Evolutionary conservation across 2,329 filamentous ascomycete genomes (phyloP), one percentile per base, ranked within the genome.

Genomic region (Torrubiella hemipterigena): DNA sequence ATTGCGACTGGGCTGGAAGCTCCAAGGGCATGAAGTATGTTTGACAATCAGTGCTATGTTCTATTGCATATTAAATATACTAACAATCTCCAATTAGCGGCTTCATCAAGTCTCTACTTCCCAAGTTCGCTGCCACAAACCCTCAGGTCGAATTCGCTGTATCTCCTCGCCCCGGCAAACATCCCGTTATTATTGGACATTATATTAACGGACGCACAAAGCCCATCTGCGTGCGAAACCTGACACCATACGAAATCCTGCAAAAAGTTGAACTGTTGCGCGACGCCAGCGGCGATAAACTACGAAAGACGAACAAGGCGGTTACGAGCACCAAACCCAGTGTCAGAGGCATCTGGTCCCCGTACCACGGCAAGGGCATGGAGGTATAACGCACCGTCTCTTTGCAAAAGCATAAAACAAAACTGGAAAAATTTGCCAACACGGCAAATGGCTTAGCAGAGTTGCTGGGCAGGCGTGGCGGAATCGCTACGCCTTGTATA

Each of bases 1-100:
- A 94, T 66, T 96, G 91, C 67, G 86, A 96, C 69, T 87, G 81
- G 74, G 84, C 82, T 35, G 91, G 87, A 40, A 93, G 84, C 56
- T 96, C 89, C 22, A 76, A 66, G 50, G 91, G 91, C 52, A 95
- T 96, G 86, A 91, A 93, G 83, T 91, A 67, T 41, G 70, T 44
- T 27, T 28, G 24, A 27, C 27, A 2, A 17, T 11, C 3, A 14
- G 11, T 11, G 12, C 16, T 17, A 11, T 7, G 19, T 29, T 14
- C 9, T 5, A 12, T 28, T 12, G 17, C 11, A 7, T 14, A 6
- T 6, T 24, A 11, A n/a, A 6, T 24, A 26, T 30, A 16, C 41
- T 61, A 46, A 59, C 42, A 13, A 2, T 4, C 16, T 9, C n/a
- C 15, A 7, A 29, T 13, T 29, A 93, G 85, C 48, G 63, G 75